Evolutionary conservation across 768 basidiomycete species (phyloP).

Genomic region (Termitomyces sp.): DNA sequence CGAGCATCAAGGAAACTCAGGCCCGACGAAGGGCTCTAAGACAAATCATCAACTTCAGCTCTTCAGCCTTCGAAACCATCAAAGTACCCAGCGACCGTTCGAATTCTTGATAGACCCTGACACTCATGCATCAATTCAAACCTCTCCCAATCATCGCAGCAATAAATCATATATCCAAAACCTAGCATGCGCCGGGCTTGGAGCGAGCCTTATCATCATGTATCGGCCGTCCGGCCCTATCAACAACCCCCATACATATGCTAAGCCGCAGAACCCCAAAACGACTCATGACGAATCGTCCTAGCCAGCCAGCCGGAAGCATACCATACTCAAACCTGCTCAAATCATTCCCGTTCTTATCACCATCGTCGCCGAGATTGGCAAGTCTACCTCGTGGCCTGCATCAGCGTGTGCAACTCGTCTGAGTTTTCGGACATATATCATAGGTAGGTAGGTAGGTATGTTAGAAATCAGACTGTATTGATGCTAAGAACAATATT

Average conservation of each 20-base stretch:
- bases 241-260: too few relatives aligned
- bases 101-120: too few relatives aligned
- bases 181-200: conserved; percentile 18
- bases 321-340: conserved; percentile 17
- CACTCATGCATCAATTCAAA: too few relatives aligned
- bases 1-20: too few relatives aligned
- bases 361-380: conserved; percentile 1
- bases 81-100: too few relatives aligned
- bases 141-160: conserved; percentile 26
- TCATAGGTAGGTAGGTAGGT: too few relatives aligned
- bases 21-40: conserved; percentile 21
- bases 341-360: conserved; percentile 17
- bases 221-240: conserved; percentile 10
- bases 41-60: background rate
- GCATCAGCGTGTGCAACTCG: conserved; percentile 21
- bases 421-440: conserved; percentile 21
- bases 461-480: too few relatives aligned
- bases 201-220: conserved; percentile 15
- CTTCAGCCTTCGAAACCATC: too few relatives aligned
- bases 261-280: conserved; percentile 31
- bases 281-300: conserved; percentile 23
- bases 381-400: conserved; percentile 11
- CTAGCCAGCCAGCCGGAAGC: conserved; percentile 14
- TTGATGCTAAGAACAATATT: too few relatives aligned
- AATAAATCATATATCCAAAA: conserved; percentile 22